Evolutionary conservation across 2,329 filamentous ascomycete genomes (phyloP).

Genomic region (Penicillium sp.): DNA sequence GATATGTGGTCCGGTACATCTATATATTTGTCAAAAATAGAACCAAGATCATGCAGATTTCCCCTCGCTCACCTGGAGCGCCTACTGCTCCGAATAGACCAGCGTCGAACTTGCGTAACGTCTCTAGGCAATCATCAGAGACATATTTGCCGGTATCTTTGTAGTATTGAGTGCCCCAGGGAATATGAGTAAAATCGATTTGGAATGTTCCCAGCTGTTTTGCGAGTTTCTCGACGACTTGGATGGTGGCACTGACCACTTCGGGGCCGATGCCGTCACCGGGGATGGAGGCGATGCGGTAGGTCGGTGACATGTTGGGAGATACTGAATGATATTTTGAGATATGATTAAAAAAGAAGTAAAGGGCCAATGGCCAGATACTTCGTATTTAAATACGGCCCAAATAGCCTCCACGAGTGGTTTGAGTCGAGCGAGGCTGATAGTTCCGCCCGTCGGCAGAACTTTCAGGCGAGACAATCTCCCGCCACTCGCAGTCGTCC

Average conservation of each 20-base stretch:
- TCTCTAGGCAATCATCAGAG: slow-evolving; percentile 55
- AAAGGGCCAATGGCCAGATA: background rate
- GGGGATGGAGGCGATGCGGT: slow-evolving; percentile 64
- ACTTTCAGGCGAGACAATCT: slow-evolving; percentile 24
- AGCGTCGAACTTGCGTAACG: slow-evolving; percentile 57
- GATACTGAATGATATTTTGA: background rate
- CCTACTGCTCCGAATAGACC: slow-evolving; percentile 66
- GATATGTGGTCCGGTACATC: slow-evolving; percentile 63
- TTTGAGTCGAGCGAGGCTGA: slow-evolving; percentile 5
- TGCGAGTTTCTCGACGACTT: slow-evolving; percentile 53
- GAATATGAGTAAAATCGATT: slow-evolving; percentile 56
- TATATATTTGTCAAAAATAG: slow-evolving; percentile 23
- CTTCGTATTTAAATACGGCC: background rate
- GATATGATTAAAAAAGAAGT: background rate
- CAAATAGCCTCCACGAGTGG: background rate
- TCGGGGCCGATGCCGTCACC: slow-evolving; percentile 68
- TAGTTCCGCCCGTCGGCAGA: slow-evolving; percentile 19
- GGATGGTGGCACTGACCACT: slow-evolving; percentile 61
- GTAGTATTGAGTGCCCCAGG: slow-evolving; percentile 46
- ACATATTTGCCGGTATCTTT: slow-evolving; percentile 59
- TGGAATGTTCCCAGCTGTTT: slow-evolving; percentile 49
- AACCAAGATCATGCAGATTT: no score
- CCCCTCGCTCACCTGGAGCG: slow-evolving; percentile 51
- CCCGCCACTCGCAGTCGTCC: slow-evolving; percentile 1
- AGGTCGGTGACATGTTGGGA: slow-evolving; percentile 28